Conservation (phyloP, 2,329 filamentous ascomycete genomes). For the Sclerotinia spermophila region DNA sequence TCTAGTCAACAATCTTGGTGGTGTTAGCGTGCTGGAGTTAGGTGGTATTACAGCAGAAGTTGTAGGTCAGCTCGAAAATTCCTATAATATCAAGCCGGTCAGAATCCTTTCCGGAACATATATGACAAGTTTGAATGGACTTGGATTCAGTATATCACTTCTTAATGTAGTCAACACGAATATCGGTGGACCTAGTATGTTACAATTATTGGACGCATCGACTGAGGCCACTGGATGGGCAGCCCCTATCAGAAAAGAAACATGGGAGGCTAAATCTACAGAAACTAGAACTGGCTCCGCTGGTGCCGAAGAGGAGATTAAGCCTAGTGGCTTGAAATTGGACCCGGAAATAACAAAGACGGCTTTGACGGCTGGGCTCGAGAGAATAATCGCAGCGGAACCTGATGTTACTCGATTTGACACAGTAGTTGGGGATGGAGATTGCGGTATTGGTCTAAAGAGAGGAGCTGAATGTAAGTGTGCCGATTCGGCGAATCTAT, state of each 20-base stretch:
- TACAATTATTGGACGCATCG: constrained; percentile 65
- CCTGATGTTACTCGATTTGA: constrained; percentile 64
- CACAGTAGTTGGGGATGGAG: constrained; percentile 68
- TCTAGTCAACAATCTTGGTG: constrained; percentile 67
- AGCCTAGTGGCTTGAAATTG: constrained; percentile 35
- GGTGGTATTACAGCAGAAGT: constrained; percentile 66
- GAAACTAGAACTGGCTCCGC: constrained; percentile 33
- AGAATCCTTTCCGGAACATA: constrained; percentile 63
- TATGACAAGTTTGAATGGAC: constrained; percentile 68
- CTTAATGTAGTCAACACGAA: constrained; percentile 57
- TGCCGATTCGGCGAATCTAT: background rate
- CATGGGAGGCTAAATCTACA: constrained; percentile 51
- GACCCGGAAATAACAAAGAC: constrained; percentile 44
- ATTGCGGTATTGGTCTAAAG: constrained; percentile 67
- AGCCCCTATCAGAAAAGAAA: constrained; percentile 54
- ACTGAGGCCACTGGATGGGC: constrained; percentile 66
- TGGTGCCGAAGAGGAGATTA: constrained; percentile 35
- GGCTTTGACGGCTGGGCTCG: constrained; percentile 51
- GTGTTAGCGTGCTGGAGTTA: constrained; percentile 63
- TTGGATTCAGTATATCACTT: constrained; percentile 67
- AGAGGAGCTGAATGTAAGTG: constrained; percentile 57
- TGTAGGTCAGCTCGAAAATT: constrained; percentile 53
- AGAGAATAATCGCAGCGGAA: constrained; percentile 59
- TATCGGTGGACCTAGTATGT: constrained; percentile 46
- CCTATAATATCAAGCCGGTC: constrained; percentile 58